These are phyloP conservation scores for Arthrinium phaeospermum DNA, from an alignment of 2,329 filamentous ascomycete genomes.

Conservation along the genomic window DNA sequence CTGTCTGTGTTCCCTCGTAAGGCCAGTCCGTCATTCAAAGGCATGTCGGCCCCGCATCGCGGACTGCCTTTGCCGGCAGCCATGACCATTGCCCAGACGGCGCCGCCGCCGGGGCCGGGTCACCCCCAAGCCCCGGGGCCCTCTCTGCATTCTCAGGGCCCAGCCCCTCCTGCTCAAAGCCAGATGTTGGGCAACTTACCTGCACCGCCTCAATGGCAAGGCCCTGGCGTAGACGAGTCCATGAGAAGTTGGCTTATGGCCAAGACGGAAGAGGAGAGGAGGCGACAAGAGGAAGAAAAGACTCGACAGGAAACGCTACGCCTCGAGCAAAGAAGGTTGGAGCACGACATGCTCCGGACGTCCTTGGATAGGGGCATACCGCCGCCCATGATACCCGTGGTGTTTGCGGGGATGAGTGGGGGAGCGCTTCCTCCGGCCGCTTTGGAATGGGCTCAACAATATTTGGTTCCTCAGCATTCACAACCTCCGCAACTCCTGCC, in stretches of 20 bases:
- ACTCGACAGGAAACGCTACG: conserved; percentile 68
- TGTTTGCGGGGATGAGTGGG: conserved; percentile 75
- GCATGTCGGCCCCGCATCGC: conserved; percentile 73
- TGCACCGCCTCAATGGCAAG: conserved; percentile 70
- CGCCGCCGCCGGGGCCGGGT: conserved; percentile 50
- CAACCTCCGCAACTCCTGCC: conserved; percentile 44
- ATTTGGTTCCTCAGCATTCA: conserved; percentile 47
- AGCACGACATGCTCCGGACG: conserved; percentile 74
- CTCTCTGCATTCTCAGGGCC: conserved; percentile 38
- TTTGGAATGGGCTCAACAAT: conserved; percentile 73
- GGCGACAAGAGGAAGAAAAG: conserved; percentile 76
- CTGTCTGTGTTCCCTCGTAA: conserved; percentile 46
- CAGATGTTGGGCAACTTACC: conserved; percentile 61
- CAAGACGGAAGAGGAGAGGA: conserved; percentile 75
- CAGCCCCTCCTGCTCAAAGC: conserved; percentile 36
- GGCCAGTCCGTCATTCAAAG: conserved; percentile 56
- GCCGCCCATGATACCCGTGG: conserved; percentile 74
- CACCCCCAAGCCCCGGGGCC: conserved; percentile 36
- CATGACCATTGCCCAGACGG: conserved; percentile 51
- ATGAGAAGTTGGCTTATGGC: conserved; percentile 75
- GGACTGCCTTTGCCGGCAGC: conserved; percentile 72
- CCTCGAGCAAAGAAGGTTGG: conserved; percentile 74
- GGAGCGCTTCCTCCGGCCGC: conserved; percentile 65
- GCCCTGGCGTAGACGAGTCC: conserved; percentile 71
- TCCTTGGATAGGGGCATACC: conserved; percentile 74